Evolutionary conservation across 2,329 filamentous ascomycete genomes (phyloP), one percentile per base, ranked within the genome.

Genomic region (Cadophora luteo-olivacea): DNA sequence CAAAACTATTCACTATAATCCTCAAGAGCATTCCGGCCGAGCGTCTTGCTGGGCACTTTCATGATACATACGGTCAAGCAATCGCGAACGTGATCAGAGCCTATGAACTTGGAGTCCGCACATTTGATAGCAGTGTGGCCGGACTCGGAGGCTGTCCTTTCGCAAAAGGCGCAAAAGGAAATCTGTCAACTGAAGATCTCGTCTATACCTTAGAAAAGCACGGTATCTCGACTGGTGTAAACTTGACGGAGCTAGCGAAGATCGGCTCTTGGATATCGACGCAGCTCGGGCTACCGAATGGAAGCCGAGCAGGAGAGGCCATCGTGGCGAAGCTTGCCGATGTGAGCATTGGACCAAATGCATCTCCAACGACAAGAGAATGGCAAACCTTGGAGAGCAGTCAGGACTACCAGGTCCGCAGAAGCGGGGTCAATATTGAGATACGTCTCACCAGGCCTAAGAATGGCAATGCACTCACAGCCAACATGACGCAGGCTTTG

Each of bases 391-490:
- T 45, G 11, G 41, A 45, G 41, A 45, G 16, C 4, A 16, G 16
- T 45, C 4, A 45, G 12, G 41, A 45, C 16, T 45, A 45, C 6
- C 41, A 19, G 16, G 41, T 45, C 12, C 12, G 41, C 41, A 45
- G 41, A 45, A 45, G 41, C 41, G 41, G 41, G 11, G 41, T 45
- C 41, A 45, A 45, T 14, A 71, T 70, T 14, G 78, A 78, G 41
- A 73, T 80, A 12, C 66, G 73, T 12, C 71, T 82, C 41, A 79
- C 79, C 61, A 72, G 79, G 9, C 78, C 80, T 0, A 72, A 75
- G 51, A 45, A 45, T 45, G 80, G 81, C 45, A 83, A 83, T 57
- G 75, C 79, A 0, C 70, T 82, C 19, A 83, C 81, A 0, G 67
- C 66, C 0, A 7, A 72, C 0, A 82, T 83, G 80, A 76, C 82